Evolutionary conservation across 192 early-diverging fungal genomes (phyloP), one percentile per base, ranked within the genome.

Genomic region (Pilaira anomala): DNA sequence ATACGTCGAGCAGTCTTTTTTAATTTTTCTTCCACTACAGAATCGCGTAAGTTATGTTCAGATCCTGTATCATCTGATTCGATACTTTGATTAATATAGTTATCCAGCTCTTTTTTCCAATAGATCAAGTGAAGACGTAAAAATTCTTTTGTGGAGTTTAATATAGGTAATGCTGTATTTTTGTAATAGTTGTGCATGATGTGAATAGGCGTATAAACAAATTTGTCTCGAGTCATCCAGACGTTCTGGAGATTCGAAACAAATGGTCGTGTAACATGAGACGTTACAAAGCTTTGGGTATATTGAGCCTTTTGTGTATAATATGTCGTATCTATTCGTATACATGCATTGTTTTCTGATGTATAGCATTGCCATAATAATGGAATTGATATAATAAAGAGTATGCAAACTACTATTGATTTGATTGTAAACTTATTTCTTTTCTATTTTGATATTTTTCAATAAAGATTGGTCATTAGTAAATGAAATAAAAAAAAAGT

Each of bases 1-100:
- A 54, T 54, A 33, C 29, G 29, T 33, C 30, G 28, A 9, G 52
- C 52, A n/a, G 52, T 54, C 29, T 18, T 54, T 54, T 30, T 54
- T 30, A 54, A 16, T 18, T 54, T 54, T 18, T 54, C 52, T 29
- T 54, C 52, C 5, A 54, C 28, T 18, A 7, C n/a, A 8, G 1
- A 8, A 19, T 48, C 46, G 19, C 8, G 16, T n/a, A 29, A 7
- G 3, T 33, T 7, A 7, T 28, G 16, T 7, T 53, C 51, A 16
- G 13, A 26, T 53, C 2, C 4, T 3, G 1, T 16, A 52, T 52
- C 28, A 26, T 52, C 9, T 44, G 12, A 2, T 11, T 16, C 25
- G 11, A 29, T 13, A 29, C 16, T 24, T 16, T 25, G 25, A 3
- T 53, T 53, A 8, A 53, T n/a, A 29, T 53, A 53, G 16, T 26